Evolutionary conservation across 2,329 filamentous ascomycete genomes (phyloP), one percentile per base, ranked within the genome.

Genomic region (Alternaria hordeiaustralica): DNA sequence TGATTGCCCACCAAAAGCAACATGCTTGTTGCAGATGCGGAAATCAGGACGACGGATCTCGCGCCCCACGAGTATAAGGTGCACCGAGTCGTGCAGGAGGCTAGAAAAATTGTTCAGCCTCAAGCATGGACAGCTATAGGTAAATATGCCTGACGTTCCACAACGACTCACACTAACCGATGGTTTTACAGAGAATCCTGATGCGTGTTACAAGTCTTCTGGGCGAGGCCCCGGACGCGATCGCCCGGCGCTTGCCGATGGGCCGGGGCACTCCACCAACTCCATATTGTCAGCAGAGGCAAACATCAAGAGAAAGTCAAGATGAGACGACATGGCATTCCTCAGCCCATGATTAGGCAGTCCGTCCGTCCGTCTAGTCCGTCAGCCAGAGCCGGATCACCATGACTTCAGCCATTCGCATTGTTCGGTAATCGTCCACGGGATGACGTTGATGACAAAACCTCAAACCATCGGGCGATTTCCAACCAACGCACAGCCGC

Each of bases 381-480:
- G 21, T 36, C 49, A 50, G 20, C 23, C 28, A 13, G 9, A 45
- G 21, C 45, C 44, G 25, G 49, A 45, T 51, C 46, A 63, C 45
- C 26, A 58, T 55, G 44, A 66, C 50, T 51, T 56, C 60, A 63
- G 36, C 9, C 18, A 36, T 58, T 36, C 25, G 60, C 21, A 23
- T 47, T 53, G 44, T 55, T 55, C 56, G 60, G 57, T 33, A 63
- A 21, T 49, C 33, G 18, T 55, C 49, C n/a, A 60, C 58, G 45
- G 43, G 11, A 63, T 63, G 61, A 63, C 60, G 68, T 49, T 60
- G 68, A 67, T 69, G 68, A 69, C 68, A 67, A 67, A 66, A 65
- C 56, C 41, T 10, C 43, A 43, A 51, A 47, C 25, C 58, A 66
- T 62, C 58, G 51, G 41, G 55, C 44, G 60, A 67, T 64, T 58